These are phyloP conservation scores for Pleurostoma richardsiae DNA, from an alignment of 2,329 filamentous ascomycete species.

Conservation along the genomic window DNA sequence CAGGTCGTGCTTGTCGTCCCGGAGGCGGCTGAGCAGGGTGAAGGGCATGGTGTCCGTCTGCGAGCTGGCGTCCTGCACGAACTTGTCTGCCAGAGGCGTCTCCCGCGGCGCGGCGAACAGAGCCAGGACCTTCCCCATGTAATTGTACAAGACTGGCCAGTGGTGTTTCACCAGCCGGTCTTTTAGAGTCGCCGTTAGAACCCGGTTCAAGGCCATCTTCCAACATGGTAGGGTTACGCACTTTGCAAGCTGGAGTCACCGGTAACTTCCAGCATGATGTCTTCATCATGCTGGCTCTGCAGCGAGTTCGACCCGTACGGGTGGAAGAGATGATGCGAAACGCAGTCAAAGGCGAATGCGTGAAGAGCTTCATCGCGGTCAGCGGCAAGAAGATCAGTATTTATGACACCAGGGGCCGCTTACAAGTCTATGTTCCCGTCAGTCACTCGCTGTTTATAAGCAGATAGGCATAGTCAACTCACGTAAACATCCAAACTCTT, in stretches of 20 bases:
- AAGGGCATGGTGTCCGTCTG: conserved; percentile 43
- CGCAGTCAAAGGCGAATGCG: conserved; percentile 64
- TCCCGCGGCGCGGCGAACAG: conserved; percentile 48
- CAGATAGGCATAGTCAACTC: conserved; percentile 13
- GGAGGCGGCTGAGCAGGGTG: conserved; percentile 54
- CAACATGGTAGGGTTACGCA: conserved; percentile 27
- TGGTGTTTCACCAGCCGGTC: conserved; percentile 57
- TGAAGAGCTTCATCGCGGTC: conserved; percentile 38
- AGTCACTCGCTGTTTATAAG: no score
- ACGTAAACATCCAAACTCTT: conserved; percentile 58
- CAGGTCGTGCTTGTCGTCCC: conserved; percentile 43
- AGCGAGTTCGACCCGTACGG: conserved; percentile 60
- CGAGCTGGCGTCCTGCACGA: conserved; percentile 48
- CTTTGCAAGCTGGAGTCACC: conserved; percentile 64
- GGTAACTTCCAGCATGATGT: conserved; percentile 64
- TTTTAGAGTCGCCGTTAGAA: conserved; percentile 17
- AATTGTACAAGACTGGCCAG: conserved; percentile 42
- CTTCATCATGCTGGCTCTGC: conserved; percentile 46
- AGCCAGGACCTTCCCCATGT: conserved; percentile 39
- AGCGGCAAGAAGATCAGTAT: background rate
- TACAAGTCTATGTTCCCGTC: no score
- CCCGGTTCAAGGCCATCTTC: background rate
- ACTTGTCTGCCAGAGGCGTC: conserved; percentile 53
- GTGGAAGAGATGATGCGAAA: conserved; percentile 65
- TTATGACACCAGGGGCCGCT: no score